Percentiles rank a stretch among this genome's conserved stretches.
Conservation (phyloP, 805 yeast species). For the Candida silvatica region DNA sequence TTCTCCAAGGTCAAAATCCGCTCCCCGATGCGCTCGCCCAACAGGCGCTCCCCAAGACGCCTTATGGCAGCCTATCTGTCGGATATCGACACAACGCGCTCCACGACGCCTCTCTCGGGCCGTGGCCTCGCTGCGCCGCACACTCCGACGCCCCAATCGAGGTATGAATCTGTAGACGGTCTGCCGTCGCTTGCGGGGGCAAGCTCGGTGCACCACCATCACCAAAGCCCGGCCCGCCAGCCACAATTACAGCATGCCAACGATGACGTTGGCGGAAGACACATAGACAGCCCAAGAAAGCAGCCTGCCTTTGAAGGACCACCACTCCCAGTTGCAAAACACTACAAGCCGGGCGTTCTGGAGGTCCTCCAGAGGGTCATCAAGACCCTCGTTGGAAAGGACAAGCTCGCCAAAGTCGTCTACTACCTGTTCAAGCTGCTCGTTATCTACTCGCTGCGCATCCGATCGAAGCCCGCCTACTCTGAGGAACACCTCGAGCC, state of each 20-base stretch:
- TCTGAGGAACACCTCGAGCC: background rate
- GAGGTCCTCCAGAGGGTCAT: slow-evolving; percentile 21
- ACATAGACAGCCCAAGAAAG: too few species aligned
- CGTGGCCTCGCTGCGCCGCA: background rate
- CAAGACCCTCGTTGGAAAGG: slow-evolving; percentile 56
- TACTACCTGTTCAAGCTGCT: slow-evolving; percentile 52
- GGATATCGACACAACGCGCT: background rate
- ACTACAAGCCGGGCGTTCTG: slow-evolving; percentile 1
- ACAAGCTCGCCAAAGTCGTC: slow-evolving; percentile 56
- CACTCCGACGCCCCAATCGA: background rate
- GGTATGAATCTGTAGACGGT: background rate
- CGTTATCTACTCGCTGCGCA: slow-evolving; percentile 10
- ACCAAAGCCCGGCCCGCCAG: too few species aligned
- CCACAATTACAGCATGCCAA: too few species aligned
- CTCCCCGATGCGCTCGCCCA: slow-evolving; percentile 11
- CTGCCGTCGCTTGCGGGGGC: background rate
- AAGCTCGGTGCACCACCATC: too few species aligned
- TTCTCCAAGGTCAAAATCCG: slow-evolving; percentile 8
- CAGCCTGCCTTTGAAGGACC: too few species aligned
- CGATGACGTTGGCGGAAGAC: too few species aligned
- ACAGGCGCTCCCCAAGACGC: too few species aligned
- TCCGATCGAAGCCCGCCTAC: background rate
- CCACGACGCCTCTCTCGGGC: background rate
- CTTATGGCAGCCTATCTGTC: background rate
- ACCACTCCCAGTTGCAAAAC: too few species aligned